Evolutionary conservation across 768 basidiomycete genomes (phyloP).

Genomic region (Suillus cothurnatus): DNA sequence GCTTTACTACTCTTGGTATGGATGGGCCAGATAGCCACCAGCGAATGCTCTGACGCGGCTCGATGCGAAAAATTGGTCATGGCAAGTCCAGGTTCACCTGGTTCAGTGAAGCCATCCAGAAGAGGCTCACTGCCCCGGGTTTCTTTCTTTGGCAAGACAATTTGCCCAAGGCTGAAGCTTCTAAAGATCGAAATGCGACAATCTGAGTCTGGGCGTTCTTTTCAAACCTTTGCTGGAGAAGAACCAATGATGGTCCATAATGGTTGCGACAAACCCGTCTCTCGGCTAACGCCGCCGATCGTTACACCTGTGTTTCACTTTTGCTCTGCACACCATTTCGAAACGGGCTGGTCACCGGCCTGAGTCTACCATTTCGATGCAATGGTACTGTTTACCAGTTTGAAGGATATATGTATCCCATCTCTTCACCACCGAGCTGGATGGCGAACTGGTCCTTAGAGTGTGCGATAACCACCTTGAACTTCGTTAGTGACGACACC

Average conservation of each 20-base stretch:
- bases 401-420: slow-evolving; percentile 85
- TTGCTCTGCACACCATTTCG: slow-evolving; percentile 39
- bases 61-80: background rate
- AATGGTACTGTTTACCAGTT: slow-evolving; percentile 89
- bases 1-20: background rate
- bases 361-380: slow-evolving; percentile 77
- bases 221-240: background rate
- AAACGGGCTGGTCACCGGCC: no score
- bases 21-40: background rate
- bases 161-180: background rate
- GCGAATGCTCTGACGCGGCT: background rate
- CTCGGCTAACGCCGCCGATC: background rate
- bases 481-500: no score
- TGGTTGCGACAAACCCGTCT: background rate
- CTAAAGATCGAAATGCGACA: background rate
- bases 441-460: slow-evolving; percentile 61
- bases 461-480: no score
- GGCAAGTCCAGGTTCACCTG: background rate
- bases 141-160: background rate
- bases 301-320: no score
- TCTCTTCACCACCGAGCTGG: slow-evolving; percentile 83
- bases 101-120: background rate
- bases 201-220: background rate
- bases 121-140: background rate
- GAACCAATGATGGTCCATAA: background rate